Evolutionary conservation across 176 grass and related monocot species (phyloP), one percentile per base, ranked within the genome.

Genomic region (Carex scoparia): DNA sequence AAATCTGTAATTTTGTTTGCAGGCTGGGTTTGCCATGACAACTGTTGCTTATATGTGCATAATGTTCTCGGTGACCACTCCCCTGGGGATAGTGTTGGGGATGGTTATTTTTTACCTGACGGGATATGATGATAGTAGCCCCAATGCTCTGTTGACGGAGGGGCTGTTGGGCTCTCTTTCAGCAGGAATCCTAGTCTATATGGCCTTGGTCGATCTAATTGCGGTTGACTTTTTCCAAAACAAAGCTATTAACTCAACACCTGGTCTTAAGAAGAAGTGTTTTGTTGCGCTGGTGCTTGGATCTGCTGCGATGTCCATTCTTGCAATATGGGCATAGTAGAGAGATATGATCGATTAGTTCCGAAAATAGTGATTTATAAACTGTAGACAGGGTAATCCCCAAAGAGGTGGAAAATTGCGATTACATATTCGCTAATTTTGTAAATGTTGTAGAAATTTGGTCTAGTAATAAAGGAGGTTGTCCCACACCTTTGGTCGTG

Each of bases 211-310:
- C 0, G 93, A 98, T 84, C 88, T 98, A 61, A 94, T 99, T 90
- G 92, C 96, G 18, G 85, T 92, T 30, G 96, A 99, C 84, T 99
- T 99, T 84, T 99, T 99, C 81, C 96, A 99, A 65, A 92, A 92
- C 74, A 99, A 99, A 84, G 89, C 85, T 83, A 95, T 99, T 88
- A 90, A 85, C 27, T 80, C 90, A 8, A 94, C 84, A 65, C 10
- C 65, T 30, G 90, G 81, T 54, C 69, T 95, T 86, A 98, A 98
- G 81, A 95, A 98, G 81, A 80, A 81, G 15, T 94, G 86, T 37
- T 98, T 89, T 72, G 70, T 90, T 67, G 87, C 91, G 62, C 91
- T 98, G 79, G 91, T 95, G 83, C 87, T 94, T 80, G 96, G 96
- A 88, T 98, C 96, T 79, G 93, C 91, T 82, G 92, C 93, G 4